phyloP scores from a whole-genome alignment of 2,329 filamentous ascomycete genomes.

The Neofusicoccum ribis region DNA sequence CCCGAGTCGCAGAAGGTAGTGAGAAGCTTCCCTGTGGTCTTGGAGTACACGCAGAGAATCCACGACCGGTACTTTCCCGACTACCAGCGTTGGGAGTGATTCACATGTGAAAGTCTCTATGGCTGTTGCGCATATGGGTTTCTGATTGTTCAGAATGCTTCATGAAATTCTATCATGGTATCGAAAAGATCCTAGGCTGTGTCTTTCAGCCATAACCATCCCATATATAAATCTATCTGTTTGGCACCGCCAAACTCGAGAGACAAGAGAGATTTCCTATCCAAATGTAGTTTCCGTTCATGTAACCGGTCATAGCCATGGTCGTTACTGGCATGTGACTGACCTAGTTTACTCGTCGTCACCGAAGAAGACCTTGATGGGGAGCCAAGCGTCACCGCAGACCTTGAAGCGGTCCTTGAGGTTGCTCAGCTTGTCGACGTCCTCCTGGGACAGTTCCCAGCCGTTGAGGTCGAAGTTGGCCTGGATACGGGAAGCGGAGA shows the following conservation, averaged over 20 bases:
- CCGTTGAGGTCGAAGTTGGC: conserved; percentile 74
- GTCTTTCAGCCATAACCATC: neutral
- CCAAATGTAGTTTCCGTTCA: neutral
- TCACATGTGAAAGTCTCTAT: neutral
- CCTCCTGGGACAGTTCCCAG: conserved; percentile 71
- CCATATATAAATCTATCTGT: neutral
- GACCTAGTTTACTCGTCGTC: conserved; percentile 67
- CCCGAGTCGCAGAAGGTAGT: conserved; percentile 51
- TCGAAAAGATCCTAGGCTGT: conserved; percentile 5
- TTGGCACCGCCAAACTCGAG: neutral
- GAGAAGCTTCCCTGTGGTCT: conserved; percentile 48
- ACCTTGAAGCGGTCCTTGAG: conserved; percentile 72
- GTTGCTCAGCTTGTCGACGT: conserved; percentile 67
- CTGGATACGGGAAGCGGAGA: conserved; percentile 71
- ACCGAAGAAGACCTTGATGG: conserved; percentile 78
- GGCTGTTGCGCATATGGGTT: neutral
- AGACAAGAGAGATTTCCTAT: neutral
- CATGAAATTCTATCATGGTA: conserved; percentile 8
- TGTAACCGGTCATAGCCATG: neutral
- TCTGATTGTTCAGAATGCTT: neutral
- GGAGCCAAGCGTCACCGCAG: conserved; percentile 72
- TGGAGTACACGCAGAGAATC: conserved; percentile 60
- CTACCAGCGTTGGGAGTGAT: conserved; percentile 46
- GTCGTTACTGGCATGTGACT: neutral
- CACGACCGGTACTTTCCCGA: conserved; percentile 60